phyloP scores from a whole-genome alignment of 2,329 filamentous ascomycete genomes.

The Monascus ruber region DNA sequence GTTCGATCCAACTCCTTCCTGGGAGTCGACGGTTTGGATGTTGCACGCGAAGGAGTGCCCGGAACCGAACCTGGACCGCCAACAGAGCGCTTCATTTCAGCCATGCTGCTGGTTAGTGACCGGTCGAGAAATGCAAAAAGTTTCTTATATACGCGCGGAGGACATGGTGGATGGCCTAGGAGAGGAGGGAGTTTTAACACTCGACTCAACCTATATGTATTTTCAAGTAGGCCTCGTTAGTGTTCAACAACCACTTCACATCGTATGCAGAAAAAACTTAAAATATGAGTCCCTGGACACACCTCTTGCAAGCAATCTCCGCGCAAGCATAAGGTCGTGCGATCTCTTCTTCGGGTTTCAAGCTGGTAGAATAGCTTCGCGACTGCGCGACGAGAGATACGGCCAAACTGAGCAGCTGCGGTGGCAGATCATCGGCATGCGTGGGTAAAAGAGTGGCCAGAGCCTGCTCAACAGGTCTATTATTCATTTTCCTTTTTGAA shows the following conservation, averaged over 20 bases:
- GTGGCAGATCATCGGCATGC: conserved; percentile 54
- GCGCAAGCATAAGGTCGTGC: conserved; percentile 76
- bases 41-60: conserved; percentile 1
- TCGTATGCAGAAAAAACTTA: too few relatives aligned
- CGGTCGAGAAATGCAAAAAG: conserved; percentile 71
- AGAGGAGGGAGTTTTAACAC: conserved; percentile 65
- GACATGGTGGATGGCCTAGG: conserved; percentile 63
- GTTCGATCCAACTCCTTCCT: conserved; percentile 16
- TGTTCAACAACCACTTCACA: too few relatives aligned
- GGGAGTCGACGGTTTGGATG: conserved; percentile 25
- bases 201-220: conserved; percentile 54
- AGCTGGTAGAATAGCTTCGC: conserved; percentile 59
- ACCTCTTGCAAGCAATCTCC: conserved; percentile 83
- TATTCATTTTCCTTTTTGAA: conserved; percentile 46
- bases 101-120: conserved; percentile 41
- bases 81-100: conserved; percentile 24
- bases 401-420: conserved; percentile 59
- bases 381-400: conserved; percentile 69
- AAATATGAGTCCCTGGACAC: conserved; percentile 6
- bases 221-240: too few relatives aligned
- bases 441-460: conserved; percentile 65
- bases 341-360: conserved; percentile 80
- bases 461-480: conserved; percentile 60
- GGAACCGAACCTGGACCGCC: conserved; percentile 6
- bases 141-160: conserved; percentile 70